Evolutionary conservation across 441 rosid species (phyloP).

Genomic region (Euphorbia schlechtendalii): DNA sequence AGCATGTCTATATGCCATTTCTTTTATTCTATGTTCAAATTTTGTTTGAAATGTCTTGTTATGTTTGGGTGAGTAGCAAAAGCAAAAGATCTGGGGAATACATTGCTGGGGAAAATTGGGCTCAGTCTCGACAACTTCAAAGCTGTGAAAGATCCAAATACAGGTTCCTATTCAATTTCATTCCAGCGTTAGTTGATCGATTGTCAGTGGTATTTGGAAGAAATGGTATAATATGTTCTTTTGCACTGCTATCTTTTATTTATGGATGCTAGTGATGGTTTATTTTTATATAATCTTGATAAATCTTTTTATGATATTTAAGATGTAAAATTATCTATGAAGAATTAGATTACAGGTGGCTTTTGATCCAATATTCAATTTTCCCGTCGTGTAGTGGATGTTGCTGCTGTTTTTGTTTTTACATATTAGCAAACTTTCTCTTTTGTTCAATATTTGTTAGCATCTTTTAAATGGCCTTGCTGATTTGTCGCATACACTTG

Average conservation of each 20-base stretch:
- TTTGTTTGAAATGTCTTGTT: not conserved
- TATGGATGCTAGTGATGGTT: too few species aligned
- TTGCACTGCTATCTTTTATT: too few species aligned
- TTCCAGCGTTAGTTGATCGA: constrained; percentile 43
- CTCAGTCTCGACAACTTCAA: constrained; percentile 93
- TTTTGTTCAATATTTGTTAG: too few species aligned
- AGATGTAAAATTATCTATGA: not conserved
- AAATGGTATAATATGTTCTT: too few species aligned
- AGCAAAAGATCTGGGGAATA: constrained; percentile 89
- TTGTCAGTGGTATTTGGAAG: too few species aligned
- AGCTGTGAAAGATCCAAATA: constrained; percentile 90
- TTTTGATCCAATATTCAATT: not conserved
- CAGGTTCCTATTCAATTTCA: constrained; percentile 82
- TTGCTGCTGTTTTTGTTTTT: too few species aligned
- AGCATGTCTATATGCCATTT: not conserved
- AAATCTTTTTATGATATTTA: constrained; percentile 1
- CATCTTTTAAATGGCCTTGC: too few species aligned
- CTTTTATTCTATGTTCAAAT: not conserved
- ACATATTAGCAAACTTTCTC: too few species aligned
- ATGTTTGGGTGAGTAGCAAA: constrained; percentile 43
- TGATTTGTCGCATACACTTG: too few species aligned
- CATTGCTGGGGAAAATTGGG: constrained; percentile 80
- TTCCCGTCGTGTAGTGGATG: too few species aligned
- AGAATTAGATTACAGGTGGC: not conserved
- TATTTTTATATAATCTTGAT: not conserved